These are phyloP conservation scores for Colletotrichum liriopes DNA, from an alignment of 2,329 filamentous ascomycete genomes.

Conservation along the genomic window DNA sequence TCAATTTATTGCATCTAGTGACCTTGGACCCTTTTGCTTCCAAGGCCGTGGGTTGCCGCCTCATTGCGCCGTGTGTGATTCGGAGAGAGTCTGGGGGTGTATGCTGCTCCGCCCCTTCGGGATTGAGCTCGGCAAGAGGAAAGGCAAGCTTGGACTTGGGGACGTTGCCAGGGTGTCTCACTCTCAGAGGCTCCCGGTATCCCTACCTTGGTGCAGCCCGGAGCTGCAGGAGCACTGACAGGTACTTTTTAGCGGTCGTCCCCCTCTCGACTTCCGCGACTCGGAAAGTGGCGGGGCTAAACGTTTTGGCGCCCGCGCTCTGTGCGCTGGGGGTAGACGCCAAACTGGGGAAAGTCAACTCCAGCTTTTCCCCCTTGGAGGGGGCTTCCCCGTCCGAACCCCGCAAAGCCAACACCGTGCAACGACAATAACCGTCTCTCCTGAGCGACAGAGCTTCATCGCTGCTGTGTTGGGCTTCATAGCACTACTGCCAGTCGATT, in stretches of 20 bases:
- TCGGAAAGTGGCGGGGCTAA: constrained; percentile 44
- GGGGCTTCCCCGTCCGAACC: constrained; percentile 24
- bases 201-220: constrained; percentile 7
- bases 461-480: background rate
- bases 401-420: constrained; percentile 27
- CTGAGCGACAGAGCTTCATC: background rate
- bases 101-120: constrained; percentile 42
- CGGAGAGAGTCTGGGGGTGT: constrained; percentile 23
- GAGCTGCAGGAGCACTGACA: background rate
- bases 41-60: constrained; percentile 39
- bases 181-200: constrained; percentile 4
- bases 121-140: constrained; percentile 41
- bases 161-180: constrained; percentile 15
- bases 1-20: constrained; percentile 39
- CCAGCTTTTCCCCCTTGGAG: constrained; percentile 20
- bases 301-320: constrained; percentile 35
- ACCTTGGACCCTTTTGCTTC: constrained; percentile 12
- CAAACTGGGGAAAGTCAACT: constrained; percentile 26
- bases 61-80: constrained; percentile 7
- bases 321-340: constrained; percentile 13
- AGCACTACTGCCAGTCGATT: background rate
- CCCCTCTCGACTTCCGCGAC: constrained; percentile 36
- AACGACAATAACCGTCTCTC: background rate
- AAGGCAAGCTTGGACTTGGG: constrained; percentile 25
- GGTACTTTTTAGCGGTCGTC: constrained; percentile 12